Evolutionary conservation across 148 eudicot species (phyloP), one percentile per base, ranked within the genome.

Genomic region (Polygonum aviculare): DNA sequence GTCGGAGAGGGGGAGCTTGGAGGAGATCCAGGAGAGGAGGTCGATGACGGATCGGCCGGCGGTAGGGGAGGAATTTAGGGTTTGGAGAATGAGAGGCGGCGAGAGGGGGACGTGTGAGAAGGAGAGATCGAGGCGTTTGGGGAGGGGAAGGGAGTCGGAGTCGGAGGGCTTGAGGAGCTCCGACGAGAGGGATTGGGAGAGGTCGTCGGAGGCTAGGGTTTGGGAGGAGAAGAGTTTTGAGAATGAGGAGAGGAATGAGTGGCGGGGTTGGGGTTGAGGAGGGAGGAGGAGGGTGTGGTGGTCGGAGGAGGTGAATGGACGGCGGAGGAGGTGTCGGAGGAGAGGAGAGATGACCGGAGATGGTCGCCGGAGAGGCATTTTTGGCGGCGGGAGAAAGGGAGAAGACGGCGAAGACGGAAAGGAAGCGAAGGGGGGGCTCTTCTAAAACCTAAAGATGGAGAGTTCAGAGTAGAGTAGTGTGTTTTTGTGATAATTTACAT

Each of bases 91-190:
- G 16, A 93, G 62, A 2, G 82, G 7, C 19, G 87, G 82, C 47
- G 86, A 82, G 12, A 89, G 69, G 2, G 75, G 67, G 22, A 93
- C 10, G 59, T 93, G 97, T 3, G 97, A 93, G 86, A 87, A 93
- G 2, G 86, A 80, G 72, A 93, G 88, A 51, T 90, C 93, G 5
- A 93, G 91, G 35, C 91, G 88, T 73, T 87, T 80, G 3, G 83
- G 40, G 39, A 87, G 78, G 31, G 92, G 73, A 26, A 88, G 85
- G 1, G 89, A 50, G 5, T 81, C 82, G 1, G 81, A 69, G 33
- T 77, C 76, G 1, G 80, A 72, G 79, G 77, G 83, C 57, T 81
- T 86, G 38, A 76, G 82, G 72, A 93, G 87, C 85, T 93, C 93
- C 2, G 77, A 60, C 21, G 93, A 93, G 74, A 93, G 77, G 6